Evolutionary conservation across 495 filamentous ascomycete species (phyloP), one percentile per base, ranked within the genome.

Genomic region (Penicillium bovifimosum): DNA sequence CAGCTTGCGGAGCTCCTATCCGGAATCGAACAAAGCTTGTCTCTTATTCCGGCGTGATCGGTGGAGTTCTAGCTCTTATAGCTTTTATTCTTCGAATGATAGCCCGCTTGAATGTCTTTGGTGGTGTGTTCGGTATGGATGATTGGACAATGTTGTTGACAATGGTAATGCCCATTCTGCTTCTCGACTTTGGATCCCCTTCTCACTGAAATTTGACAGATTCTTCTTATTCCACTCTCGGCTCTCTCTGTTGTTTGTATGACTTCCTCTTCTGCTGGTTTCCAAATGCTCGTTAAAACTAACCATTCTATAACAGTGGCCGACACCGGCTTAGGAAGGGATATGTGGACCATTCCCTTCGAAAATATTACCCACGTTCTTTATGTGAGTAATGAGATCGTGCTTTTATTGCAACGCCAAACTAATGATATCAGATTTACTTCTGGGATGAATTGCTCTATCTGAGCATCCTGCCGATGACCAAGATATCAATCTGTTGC

Each of bases 301-400:
- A 13, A 55, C 17, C 9, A 3, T 29, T 38, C 5, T 10, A 29
- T 42, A 18, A 18, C 41, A 73, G 68, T 70, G 59, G 68, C 68
- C n/a, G 42, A 68, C 18, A 46, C 60, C 33, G 76, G 77, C 7
- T 56, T 75, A 9, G 72, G 76, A 1, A 67, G 53, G 33, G 74
- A 80, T 51, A 70, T 78, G 28, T 80, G 75, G 75, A 64, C 68
- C 9, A 57, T 80, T 16, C 66, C 73, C 1, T 70, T 69, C 26
- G 58, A 72, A n/a, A 65, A 79, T 38, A 68, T 80, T 44, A 76
- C 72, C 6, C 46, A 51, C 13, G 61, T 69, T 48, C 66, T 71
- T 14, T 65, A 69, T 39, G 68, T 69, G 1, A 50, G 66, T 58
- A 7, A 9, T 2, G 11, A 28, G 16, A 24, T 2, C 4, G 14